Percentiles rank a stretch among this genome's conserved stretches.
Conservation (phyloP, 2,329 filamentous ascomycete species). For the Penicillium sp. region DNA sequence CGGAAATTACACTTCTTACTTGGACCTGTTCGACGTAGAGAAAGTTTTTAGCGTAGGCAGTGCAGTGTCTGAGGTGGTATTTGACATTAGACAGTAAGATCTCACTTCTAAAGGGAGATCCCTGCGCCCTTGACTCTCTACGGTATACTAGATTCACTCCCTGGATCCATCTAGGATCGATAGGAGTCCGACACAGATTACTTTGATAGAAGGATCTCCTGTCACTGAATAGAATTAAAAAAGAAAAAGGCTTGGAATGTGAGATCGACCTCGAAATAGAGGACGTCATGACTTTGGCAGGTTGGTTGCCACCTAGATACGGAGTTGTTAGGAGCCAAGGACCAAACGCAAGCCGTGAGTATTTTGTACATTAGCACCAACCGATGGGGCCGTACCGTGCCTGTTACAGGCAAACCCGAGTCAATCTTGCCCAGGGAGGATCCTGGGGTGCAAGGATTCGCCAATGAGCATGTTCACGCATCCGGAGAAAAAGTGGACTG, state of each 20-base stretch:
- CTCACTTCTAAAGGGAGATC: slow-evolving; percentile 3
- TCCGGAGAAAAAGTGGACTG: slow-evolving; percentile 25
- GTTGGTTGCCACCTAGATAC: slow-evolving; percentile 16
- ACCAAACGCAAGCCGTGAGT: slow-evolving; percentile 1
- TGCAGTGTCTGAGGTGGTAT: not conserved
- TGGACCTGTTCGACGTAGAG: not conserved
- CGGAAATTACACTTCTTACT: not conserved
- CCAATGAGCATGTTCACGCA: slow-evolving; percentile 17
- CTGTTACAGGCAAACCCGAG: not conserved
- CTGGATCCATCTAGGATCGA: not conserved
- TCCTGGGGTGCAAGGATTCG: slow-evolving; percentile 19
- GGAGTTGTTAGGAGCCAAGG: not conserved
- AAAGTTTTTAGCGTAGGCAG: not conserved
- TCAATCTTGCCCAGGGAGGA: slow-evolving; percentile 5
- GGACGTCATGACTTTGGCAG: slow-evolving; percentile 22
- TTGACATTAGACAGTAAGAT: not conserved
- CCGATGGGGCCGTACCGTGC: slow-evolving; percentile 11
- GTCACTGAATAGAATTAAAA: not conserved
- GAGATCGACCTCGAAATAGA: slow-evolving; percentile 3
- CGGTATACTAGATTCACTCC: not conserved
- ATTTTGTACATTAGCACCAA: slow-evolving; percentile 13
- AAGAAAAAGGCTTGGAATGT: slow-evolving; percentile 2
- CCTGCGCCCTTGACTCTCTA: slow-evolving; percentile 15
- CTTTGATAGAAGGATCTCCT: not conserved
- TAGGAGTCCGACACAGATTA: not conserved